These are phyloP conservation scores for Fusarium tanahbumbuense DNA, from an alignment of 2,329 filamentous ascomycete species.

Conservation along the genomic window DNA sequence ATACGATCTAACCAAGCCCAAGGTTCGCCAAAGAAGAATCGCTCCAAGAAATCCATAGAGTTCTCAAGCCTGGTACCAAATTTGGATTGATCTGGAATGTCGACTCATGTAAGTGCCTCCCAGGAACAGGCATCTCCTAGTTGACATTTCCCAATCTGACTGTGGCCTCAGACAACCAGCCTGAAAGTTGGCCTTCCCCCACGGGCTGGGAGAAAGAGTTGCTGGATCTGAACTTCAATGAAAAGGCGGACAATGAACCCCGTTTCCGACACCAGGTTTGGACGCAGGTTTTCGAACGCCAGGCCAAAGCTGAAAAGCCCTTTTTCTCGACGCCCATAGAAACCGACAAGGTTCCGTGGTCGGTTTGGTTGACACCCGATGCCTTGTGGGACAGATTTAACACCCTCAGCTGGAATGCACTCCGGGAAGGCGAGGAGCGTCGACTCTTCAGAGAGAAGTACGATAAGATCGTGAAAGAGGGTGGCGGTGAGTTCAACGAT, in stretches of 20 bases:
- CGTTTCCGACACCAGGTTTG: conserved; percentile 75
- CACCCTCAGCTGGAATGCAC: conserved; percentile 76
- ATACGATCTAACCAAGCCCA: not conserved
- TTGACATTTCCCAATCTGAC: not conserved
- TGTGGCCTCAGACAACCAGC: conserved; percentile 69
- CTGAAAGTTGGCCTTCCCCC: conserved; percentile 63
- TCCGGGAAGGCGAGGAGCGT: conserved; percentile 64
- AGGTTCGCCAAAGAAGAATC: conserved; percentile 76
- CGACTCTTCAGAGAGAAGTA: conserved; percentile 62
- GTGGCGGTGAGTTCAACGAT: conserved; percentile 68
- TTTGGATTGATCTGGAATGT: conserved; percentile 80
- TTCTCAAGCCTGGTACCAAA: conserved; percentile 68
- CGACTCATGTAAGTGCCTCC: conserved; percentile 69
- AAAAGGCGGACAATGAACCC: conserved; percentile 66
- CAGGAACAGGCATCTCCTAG: not conserved
- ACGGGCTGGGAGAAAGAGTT: conserved; percentile 72
- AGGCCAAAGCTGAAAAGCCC: conserved; percentile 59
- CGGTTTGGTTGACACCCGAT: conserved; percentile 68
- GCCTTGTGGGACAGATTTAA: conserved; percentile 72
- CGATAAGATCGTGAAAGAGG: conserved; percentile 63
- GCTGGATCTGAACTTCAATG: conserved; percentile 67
- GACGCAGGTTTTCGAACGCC: conserved; percentile 72
- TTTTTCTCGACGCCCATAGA: conserved; percentile 72
- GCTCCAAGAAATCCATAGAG: conserved; percentile 73
- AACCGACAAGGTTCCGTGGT: conserved; percentile 55